Percentiles rank a stretch among this genome's conserved stretches.
Evolutionary conservation across 306 rosid genomes (phyloP).

Genomic region (Sicyos edulis): DNA sequence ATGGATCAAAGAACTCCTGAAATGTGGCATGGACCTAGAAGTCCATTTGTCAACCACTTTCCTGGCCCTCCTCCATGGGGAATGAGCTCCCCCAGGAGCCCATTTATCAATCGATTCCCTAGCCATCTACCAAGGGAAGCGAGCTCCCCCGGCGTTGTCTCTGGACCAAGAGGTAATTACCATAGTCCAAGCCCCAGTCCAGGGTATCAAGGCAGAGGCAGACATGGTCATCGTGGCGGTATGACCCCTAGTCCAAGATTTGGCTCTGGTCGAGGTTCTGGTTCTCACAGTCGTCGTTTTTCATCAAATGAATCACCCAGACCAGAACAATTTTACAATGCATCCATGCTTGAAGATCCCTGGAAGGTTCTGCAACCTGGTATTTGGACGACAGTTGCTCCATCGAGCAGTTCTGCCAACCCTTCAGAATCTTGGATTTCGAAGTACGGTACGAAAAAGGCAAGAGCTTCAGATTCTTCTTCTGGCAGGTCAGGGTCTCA

Average conservation of each 20-base stretch:
- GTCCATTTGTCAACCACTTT: conserved; percentile 20
- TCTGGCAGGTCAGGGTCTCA: conserved; percentile 37
- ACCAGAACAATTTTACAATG: conserved; percentile 37
- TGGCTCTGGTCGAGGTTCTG: conserved; percentile 42
- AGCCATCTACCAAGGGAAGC: neutral
- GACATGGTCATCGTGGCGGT: conserved; percentile 23
- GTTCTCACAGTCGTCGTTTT: conserved; percentile 35
- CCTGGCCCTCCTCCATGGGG: conserved; percentile 15
- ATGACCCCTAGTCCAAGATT: conserved; percentile 39
- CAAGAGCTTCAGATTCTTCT: conserved; percentile 32
- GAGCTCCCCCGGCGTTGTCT: conserved; percentile 26
- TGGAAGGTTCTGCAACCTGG: conserved; percentile 62
- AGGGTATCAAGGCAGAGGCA: conserved; percentile 47
- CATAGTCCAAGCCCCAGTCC: conserved; percentile 40
- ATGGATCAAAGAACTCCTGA: conserved; percentile 29
- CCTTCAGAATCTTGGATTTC: conserved; percentile 32
- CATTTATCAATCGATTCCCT: conserved; percentile 12
- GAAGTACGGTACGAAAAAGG: conserved; percentile 32
- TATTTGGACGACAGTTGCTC: conserved; percentile 31
- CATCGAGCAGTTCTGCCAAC: conserved; percentile 19
- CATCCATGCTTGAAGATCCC: conserved; percentile 89
- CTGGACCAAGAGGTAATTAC: conserved; percentile 33
- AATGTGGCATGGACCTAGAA: conserved; percentile 33
- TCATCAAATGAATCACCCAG: conserved; percentile 23
- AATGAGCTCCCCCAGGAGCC: conserved; percentile 23